Evolutionary conservation across 257 asterid species (phyloP).

Genomic region (Rehmannia glutinosa): DNA sequence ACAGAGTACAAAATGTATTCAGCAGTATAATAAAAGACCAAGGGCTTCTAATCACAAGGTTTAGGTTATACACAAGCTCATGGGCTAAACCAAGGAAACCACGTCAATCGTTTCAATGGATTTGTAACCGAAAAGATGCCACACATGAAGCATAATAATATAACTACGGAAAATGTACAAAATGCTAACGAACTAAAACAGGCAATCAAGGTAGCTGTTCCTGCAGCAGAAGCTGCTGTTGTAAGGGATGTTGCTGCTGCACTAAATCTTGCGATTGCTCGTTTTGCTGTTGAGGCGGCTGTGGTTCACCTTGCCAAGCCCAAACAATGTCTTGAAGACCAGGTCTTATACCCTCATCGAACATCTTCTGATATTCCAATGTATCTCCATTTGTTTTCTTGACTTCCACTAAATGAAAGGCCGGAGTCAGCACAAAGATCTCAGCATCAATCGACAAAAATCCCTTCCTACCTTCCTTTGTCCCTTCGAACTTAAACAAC

Average conservation of each 20-base stretch:
- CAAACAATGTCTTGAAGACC: constrained; percentile 81
- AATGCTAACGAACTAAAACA: constrained; percentile 5
- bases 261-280: neutral
- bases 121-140: neutral
- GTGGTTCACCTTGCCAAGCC: constrained; percentile 64
- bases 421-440: constrained; percentile 66
- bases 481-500: constrained; percentile 61
- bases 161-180: neutral
- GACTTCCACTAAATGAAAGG: constrained; percentile 71
- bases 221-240: constrained; percentile 29
- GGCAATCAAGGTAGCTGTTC: constrained; percentile 44
- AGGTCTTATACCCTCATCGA: constrained; percentile 63
- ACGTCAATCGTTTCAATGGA: neutral
- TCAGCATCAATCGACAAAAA: constrained; percentile 60
- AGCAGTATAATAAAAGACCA: neutral
- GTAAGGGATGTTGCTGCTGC: constrained; percentile 2
- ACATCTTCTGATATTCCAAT: constrained; percentile 52
- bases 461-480: constrained; percentile 74
- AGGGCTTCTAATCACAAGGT: neutral
- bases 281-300: constrained; percentile 2
- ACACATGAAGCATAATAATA: neutral
- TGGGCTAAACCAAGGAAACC: constrained; percentile 13
- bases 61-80: constrained; percentile 1
- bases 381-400: constrained; percentile 78
- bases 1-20: neutral